These are phyloP conservation scores for Nitzschia palea DNA, from an alignment of 108 stramenopile genomes.

Conservation along the genomic window DNA sequence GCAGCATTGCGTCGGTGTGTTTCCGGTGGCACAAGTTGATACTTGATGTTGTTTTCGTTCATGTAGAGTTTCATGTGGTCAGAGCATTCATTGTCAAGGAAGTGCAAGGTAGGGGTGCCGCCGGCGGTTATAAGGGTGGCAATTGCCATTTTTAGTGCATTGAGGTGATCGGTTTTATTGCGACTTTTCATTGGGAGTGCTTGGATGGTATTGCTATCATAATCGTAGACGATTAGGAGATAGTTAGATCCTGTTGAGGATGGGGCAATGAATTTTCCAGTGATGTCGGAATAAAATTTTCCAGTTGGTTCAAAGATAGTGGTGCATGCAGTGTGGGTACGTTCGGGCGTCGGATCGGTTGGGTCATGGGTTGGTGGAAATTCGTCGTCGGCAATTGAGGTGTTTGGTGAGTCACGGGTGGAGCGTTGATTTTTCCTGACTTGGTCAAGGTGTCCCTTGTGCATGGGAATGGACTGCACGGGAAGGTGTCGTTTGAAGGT, in stretches of 20 bases:
- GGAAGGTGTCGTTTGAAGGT: no score
- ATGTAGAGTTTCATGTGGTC: slow-evolving; percentile 13
- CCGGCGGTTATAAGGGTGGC: no score
- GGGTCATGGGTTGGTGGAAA: neutral
- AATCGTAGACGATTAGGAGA: slow-evolving; percentile 35
- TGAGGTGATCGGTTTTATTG: neutral
- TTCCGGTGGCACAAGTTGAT: slow-evolving; percentile 45
- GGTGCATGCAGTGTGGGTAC: neutral
- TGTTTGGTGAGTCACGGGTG: slow-evolving; percentile 14
- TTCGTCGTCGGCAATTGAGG: neutral
- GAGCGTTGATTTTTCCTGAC: neutral
- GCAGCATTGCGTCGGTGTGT: slow-evolving; percentile 43
- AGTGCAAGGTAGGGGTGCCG: no score
- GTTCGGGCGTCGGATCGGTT: neutral
- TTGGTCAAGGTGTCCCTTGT: slow-evolving; percentile 37
- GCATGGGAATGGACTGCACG: no score
- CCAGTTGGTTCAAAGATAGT: slow-evolving; percentile 2
- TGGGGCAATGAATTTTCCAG: slow-evolving; percentile 31
- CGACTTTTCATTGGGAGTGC: slow-evolving; percentile 21
- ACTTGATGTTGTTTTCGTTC: slow-evolving; percentile 9
- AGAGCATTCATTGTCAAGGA: slow-evolving; percentile 39
- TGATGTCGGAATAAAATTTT: slow-evolving; percentile 35
- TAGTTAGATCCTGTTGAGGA: slow-evolving; percentile 23
- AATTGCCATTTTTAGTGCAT: slow-evolving; percentile 11
- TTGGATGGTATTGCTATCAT: slow-evolving; percentile 38